Evolutionary conservation across 1,284 basidiomycete species (phyloP).

Genomic region (Microbotryum scabiosae): DNA sequence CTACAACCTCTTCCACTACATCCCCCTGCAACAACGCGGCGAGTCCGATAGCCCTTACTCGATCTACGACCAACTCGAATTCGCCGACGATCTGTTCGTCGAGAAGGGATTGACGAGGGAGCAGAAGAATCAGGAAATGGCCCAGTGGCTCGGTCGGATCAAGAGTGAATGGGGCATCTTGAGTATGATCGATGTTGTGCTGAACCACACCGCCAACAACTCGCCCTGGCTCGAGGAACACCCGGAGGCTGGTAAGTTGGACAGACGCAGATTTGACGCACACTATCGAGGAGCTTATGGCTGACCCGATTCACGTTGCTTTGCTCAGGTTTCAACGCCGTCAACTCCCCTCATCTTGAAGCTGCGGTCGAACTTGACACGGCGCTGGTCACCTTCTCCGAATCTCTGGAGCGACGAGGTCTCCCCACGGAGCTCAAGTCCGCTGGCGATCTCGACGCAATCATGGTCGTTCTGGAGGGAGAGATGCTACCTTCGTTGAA

Average conservation of each 20-base stretch:
- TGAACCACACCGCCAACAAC: constrained; percentile 91
- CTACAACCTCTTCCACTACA: constrained; percentile 84
- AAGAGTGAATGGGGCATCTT: constrained; percentile 77
- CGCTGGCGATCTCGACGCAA: constrained; percentile 56
- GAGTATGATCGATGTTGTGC: constrained; percentile 82
- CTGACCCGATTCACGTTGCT: not conserved
- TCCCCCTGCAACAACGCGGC: constrained; percentile 82
- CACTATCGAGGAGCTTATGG: not conserved
- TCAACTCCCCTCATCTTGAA: constrained; percentile 78
- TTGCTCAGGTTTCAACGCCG: constrained; percentile 66
- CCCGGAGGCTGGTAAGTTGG: constrained; percentile 72
- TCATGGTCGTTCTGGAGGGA: constrained; percentile 57
- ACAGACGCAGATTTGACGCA: not conserved
- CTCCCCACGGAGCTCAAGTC: constrained; percentile 62
- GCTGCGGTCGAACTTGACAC: constrained; percentile 81
- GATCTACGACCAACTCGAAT: constrained; percentile 72
- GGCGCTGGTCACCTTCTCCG: constrained; percentile 70
- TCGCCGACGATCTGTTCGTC: constrained; percentile 63
- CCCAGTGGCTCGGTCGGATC: constrained; percentile 58
- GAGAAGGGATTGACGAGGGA: constrained; percentile 40
- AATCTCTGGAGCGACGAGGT: constrained; percentile 52
- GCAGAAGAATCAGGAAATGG: constrained; percentile 47
- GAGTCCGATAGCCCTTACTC: constrained; percentile 84
- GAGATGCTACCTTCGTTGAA: constrained; percentile 55
- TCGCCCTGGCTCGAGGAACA: constrained; percentile 83